These are phyloP conservation scores for Oryza coarctata DNA, from an alignment of 176 grass and related monocot species.

Conservation along the genomic window DNA sequence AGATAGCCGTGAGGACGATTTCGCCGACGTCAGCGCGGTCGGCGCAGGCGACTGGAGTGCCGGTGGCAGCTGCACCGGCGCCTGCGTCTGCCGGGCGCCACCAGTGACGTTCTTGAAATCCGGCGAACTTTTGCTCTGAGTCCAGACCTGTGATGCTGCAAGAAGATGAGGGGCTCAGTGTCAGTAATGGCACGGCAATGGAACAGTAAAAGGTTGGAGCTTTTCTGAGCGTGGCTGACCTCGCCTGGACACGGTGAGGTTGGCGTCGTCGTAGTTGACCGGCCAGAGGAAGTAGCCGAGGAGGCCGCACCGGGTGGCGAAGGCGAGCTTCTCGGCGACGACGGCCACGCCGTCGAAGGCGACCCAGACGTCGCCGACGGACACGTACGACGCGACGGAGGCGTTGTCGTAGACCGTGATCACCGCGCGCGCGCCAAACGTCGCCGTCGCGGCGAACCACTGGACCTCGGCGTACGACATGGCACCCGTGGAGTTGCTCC, in stretches of 20 bases:
- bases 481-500: constrained; percentile 56
- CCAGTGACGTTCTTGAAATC: constrained; percentile 37
- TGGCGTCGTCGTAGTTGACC: constrained; percentile 71
- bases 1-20: not conserved
- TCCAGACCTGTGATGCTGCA: constrained; percentile 63
- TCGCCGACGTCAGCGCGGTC: constrained; percentile 1
- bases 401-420: constrained; percentile 53
- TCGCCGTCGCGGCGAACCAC: constrained; percentile 30
- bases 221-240: constrained; percentile 44
- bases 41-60: not conserved
- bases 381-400: constrained; percentile 60
- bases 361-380: constrained; percentile 67
- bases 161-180: not conserved
- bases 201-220: not conserved
- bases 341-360: constrained; percentile 70
- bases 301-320: constrained; percentile 41
- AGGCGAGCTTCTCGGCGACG: constrained; percentile 69
- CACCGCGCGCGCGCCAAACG: not conserved
- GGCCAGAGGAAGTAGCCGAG: constrained; percentile 88
- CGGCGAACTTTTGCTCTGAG: constrained; percentile 33
- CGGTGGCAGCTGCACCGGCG: constrained; percentile 34
- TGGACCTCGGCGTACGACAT: constrained; percentile 85
- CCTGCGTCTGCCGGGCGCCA: constrained; percentile 32
- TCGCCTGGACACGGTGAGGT: constrained; percentile 58
- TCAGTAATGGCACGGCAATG: not conserved